These are phyloP conservation scores for Biscogniauxia marginata DNA, from an alignment of 2,329 filamentous ascomycete species.

Conservation along the genomic window DNA sequence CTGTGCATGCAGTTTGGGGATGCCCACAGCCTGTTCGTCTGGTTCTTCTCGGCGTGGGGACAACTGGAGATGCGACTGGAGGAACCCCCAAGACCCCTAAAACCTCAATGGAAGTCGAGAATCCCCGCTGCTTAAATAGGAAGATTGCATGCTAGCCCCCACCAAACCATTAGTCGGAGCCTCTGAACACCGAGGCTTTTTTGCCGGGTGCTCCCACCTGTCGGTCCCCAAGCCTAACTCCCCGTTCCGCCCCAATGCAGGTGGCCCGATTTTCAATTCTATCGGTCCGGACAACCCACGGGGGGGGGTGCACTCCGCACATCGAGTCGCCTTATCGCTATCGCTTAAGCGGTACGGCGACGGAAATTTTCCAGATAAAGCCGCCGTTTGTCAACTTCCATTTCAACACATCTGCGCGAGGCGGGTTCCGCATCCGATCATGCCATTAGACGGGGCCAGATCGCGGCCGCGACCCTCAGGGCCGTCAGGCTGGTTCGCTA, in stretches of 20 bases:
- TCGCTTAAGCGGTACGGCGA: neutral
- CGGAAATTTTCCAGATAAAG: neutral
- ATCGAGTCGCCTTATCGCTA: neutral
- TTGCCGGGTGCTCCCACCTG: neutral
- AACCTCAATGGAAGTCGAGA: too few relatives aligned
- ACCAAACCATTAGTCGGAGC: too few relatives aligned
- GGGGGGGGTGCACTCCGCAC: too few relatives aligned
- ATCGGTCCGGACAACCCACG: too few relatives aligned
- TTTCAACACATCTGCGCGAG: neutral
- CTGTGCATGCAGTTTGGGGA: too few relatives aligned
- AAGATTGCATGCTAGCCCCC: neutral
- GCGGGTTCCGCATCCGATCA: slow-evolving; percentile 3
- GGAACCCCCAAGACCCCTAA: too few relatives aligned
- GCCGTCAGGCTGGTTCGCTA: slow-evolving; percentile 46
- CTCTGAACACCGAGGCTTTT: neutral
- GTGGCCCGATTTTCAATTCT: too few relatives aligned
- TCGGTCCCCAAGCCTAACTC: neutral
- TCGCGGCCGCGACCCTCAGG: slow-evolving; percentile 19
- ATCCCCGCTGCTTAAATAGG: too few relatives aligned
- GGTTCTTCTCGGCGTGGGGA: too few relatives aligned
- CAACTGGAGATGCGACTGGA: too few relatives aligned
- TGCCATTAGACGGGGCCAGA: slow-evolving; percentile 14
- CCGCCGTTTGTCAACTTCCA: slow-evolving; percentile 1
- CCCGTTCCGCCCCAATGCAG: too few relatives aligned
- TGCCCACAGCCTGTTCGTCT: too few relatives aligned